Evolutionary conservation across 108 stramenopile species (phyloP).

Genomic region (Cyclostephanos tholiformis): DNA sequence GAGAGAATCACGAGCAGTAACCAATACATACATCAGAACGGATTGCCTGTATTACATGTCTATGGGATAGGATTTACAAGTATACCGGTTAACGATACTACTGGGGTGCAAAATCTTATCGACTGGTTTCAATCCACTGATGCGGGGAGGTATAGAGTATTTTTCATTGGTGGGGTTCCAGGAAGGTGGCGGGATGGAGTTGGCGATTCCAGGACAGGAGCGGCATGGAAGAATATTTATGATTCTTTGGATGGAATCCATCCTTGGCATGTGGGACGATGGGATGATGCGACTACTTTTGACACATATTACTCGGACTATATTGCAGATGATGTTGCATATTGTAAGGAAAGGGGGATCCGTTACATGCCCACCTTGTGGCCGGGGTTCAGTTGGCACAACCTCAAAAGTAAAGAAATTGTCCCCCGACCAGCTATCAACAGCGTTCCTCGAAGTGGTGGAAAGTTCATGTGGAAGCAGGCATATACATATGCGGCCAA

Average conservation of each 20-base stretch:
- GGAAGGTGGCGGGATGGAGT: conserved; percentile 8
- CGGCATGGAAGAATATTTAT: conserved; percentile 36
- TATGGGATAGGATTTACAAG: conserved; percentile 39
- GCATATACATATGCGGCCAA: conserved; percentile 22
- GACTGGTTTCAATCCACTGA: conserved; percentile 21
- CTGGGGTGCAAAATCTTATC: conserved; percentile 26
- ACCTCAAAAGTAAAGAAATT: conserved; percentile 22
- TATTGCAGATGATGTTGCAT: conserved; percentile 25
- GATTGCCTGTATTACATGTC: conserved; percentile 34
- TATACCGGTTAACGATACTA: conserved; percentile 22
- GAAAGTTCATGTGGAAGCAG: conserved; percentile 49
- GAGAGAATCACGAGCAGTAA: conserved; percentile 41
- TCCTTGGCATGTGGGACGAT: conserved; percentile 56
- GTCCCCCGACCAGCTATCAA: conserved; percentile 17
- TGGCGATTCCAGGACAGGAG: not conserved
- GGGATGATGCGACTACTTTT: conserved; percentile 7
- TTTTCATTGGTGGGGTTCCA: conserved; percentile 35
- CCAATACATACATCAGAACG: conserved; percentile 48
- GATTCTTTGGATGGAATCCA: conserved; percentile 42
- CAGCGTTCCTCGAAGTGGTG: conserved; percentile 40
- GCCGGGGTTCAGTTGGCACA: conserved; percentile 50
- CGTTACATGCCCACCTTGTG: conserved; percentile 56
- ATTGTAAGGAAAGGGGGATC: conserved; percentile 35
- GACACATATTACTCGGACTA: conserved; percentile 11
- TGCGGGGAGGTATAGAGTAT: conserved; percentile 19